phyloP scores from a whole-genome alignment of 305 asterid genomes.

The Striga hermonthica region DNA sequence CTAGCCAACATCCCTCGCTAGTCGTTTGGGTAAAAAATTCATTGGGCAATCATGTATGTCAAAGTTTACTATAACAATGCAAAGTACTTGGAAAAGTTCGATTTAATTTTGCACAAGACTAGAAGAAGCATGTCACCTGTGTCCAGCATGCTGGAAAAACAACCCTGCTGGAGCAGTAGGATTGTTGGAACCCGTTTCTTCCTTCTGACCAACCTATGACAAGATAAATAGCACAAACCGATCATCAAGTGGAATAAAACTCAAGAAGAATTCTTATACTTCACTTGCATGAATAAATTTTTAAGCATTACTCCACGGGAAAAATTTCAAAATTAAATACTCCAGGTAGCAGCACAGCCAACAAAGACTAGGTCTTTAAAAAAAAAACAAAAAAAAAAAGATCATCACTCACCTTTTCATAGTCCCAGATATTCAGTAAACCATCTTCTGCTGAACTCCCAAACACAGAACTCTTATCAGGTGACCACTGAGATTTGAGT shows the following conservation, averaged over 20 bases:
- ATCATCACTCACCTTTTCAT: constrained; percentile 59
- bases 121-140: constrained; percentile 58
- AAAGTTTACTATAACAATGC: background rate
- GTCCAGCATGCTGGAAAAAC: constrained; percentile 97
- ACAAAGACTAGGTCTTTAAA: background rate
- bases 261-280: constrained; percentile 23
- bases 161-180: constrained; percentile 67
- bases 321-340: background rate
- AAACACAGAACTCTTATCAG: constrained; percentile 80
- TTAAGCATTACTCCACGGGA: constrained; percentile 14
- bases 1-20: background rate
- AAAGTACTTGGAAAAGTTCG: constrained; percentile 3
- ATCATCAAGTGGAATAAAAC: constrained; percentile 15
- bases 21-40: no score
- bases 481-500: constrained; percentile 75
- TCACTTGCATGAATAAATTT: constrained; percentile 17
- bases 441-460: constrained; percentile 99
- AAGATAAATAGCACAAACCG: constrained; percentile 23
- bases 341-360: background rate
- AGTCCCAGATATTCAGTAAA: constrained; percentile 89
- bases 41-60: no score
- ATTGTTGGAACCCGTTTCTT: constrained; percentile 54
- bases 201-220: constrained; percentile 67
- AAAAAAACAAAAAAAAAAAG: background rate
- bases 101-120: constrained; percentile 8